Evolutionary conservation across 768 basidiomycete species (phyloP).

Genomic region (Tricholoma bakamatsutake): DNA sequence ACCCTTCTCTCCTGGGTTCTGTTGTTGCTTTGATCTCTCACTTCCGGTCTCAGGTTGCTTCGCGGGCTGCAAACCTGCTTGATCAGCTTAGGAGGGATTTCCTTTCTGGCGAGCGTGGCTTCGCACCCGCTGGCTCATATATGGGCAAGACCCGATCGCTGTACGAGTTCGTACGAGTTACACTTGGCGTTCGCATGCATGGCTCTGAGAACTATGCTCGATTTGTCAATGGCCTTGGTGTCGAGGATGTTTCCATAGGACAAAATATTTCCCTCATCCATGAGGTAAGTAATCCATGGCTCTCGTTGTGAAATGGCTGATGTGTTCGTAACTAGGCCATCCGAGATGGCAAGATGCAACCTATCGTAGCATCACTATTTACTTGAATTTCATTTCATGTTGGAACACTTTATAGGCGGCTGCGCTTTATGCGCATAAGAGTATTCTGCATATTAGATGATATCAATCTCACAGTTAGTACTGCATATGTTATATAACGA

Average conservation of each 20-base stretch:
- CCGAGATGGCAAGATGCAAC: conserved; percentile 58
- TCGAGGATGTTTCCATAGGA: conserved; percentile 57
- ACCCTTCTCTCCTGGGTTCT: conserved; percentile 15
- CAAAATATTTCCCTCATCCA: conserved; percentile 70
- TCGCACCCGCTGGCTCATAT: conserved; percentile 56
- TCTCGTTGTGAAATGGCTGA: not conserved
- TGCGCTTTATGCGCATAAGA: not conserved
- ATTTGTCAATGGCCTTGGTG: conserved; percentile 38
- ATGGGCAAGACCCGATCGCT: conserved; percentile 58
- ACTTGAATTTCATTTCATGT: conserved; percentile 17
- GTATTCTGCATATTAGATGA: not conserved
- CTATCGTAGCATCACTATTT: conserved; percentile 52
- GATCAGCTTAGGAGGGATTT: conserved; percentile 46
- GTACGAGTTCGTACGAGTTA: conserved; percentile 66
- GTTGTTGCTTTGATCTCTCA: conserved; percentile 32
- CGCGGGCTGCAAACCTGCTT: conserved; percentile 39
- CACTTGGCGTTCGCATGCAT: conserved; percentile 67
- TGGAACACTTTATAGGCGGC: not conserved
- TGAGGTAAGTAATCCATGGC: conserved; percentile 38
- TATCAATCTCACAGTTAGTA: not conserved
- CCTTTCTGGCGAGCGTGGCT: conserved; percentile 50
- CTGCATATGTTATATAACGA: no score
- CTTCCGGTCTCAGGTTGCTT: conserved; percentile 48
- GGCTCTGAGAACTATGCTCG: conserved; percentile 59
- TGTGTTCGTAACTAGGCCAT: conserved; percentile 16